Evolutionary conservation across 2,329 filamentous ascomycete genomes (phyloP).

Genomic region (Gyromitra esculenta): DNA sequence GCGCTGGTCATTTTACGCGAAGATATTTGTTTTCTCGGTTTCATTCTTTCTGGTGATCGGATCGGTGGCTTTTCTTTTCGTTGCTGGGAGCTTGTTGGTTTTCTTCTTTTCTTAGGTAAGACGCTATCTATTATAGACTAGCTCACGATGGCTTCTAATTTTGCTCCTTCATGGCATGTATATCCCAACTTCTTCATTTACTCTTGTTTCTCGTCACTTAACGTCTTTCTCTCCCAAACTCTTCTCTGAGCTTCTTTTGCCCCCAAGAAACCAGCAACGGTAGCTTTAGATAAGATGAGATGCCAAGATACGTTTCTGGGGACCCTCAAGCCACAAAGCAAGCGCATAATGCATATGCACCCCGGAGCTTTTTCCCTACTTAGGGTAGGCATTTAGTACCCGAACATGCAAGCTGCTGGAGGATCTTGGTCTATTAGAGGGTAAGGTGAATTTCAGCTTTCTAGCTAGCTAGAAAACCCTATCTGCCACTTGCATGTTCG

Average conservation of each 20-base stretch:
- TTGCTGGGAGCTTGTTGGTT: slow-evolving; percentile 1
- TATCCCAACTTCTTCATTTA: background rate
- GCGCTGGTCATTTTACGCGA: slow-evolving; percentile 31
- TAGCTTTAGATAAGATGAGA: slow-evolving; percentile 10
- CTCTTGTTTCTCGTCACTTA: background rate
- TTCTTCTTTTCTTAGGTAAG: slow-evolving; percentile 21
- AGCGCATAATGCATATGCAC: slow-evolving; percentile 22
- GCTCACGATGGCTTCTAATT: too few species aligned
- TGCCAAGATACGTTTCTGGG: background rate
- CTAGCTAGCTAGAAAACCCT: too few species aligned
- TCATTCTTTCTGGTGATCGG: slow-evolving; percentile 33
- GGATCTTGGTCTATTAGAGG: too few species aligned
- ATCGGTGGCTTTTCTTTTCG: slow-evolving; percentile 25
- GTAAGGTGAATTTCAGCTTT: too few species aligned
- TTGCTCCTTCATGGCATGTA: background rate
- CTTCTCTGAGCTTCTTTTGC: background rate
- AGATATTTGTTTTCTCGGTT: background rate
- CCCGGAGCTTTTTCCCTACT: slow-evolving; percentile 18
- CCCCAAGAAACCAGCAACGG: background rate
- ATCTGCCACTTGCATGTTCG: too few species aligned
- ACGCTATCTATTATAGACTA: background rate
- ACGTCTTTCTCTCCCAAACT: background rate
- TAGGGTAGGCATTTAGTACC: too few species aligned
- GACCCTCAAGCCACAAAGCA: background rate
- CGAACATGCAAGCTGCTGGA: too few species aligned